Base-by-base conservation (phyloP, 2,329 filamentous ascomycete species). In the Penicillium rolfsii region DNA sequence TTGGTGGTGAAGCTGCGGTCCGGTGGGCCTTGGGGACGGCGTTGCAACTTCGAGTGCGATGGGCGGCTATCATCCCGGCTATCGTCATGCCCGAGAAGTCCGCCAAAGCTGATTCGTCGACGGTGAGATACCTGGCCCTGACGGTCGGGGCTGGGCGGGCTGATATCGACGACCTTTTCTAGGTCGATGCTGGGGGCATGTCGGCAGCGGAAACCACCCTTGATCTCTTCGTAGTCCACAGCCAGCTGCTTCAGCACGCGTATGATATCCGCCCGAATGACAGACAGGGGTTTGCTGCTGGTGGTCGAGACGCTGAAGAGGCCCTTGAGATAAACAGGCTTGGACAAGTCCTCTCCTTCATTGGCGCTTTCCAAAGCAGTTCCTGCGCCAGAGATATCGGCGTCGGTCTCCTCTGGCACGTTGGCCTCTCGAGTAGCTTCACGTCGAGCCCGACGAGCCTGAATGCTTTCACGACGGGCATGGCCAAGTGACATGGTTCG, bases 231-330 rank as follows among this genome's bases (percentile, higher is more conserved):
- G 73, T 91, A 97, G 12, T 96, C 90, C n/a, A 98, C 92, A 16
- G 91, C 91, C 16, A 98, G 85, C 74, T 94, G 89, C 67, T 88
- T 89, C 55, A 99, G 80, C 2, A 98, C 95, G 53, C 94, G 86
- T 72, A 96, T 96, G 68, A 99, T 91, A 73, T 99, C 95, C 6
- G 87, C 82, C 41, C 94, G 88, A 64, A 99, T 99, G 61, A 92
- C 87, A 1, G 88, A 82, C 11, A 98, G 86, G 0, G 94, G 91
- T 73, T 96, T 96, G 72, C 89, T 95, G 60, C 93, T 97, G 6
- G 95, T 99, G 0, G 95, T 99, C 4, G 92, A 96, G 57, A 98
- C 95, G 71, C 94, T 98, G 80, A 99, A 98, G 19, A 99, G 83
- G 4, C 95, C 95, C 77, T 98, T 99, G 59, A 99, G 85, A 75